Percentiles rank a stretch among this genome's conserved stretches.
These are phyloP conservation scores for Aspergillus candidus DNA, from an alignment of 2,329 filamentous ascomycete species.

Conservation along the genomic window DNA sequence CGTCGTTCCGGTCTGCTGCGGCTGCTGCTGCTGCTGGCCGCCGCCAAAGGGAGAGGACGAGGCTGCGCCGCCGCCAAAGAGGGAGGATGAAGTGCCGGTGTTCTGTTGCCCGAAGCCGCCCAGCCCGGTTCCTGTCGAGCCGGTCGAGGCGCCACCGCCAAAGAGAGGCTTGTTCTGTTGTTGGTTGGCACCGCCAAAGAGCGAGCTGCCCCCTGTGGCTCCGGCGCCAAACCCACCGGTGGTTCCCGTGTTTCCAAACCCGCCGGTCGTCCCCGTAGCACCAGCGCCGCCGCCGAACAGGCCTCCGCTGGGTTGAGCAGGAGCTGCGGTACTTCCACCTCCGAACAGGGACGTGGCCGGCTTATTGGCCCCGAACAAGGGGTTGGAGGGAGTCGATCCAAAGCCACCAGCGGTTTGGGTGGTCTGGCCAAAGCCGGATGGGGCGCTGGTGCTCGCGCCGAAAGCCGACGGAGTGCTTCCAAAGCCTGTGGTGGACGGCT, in stretches of 20 bases:
- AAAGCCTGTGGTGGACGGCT: conserved; percentile 36
- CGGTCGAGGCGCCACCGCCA: conserved; percentile 23
- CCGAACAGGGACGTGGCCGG: conserved; percentile 36
- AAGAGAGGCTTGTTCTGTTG: conserved; percentile 35
- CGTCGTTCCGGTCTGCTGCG: conserved; percentile 25
- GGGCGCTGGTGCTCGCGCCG: conserved; percentile 31
- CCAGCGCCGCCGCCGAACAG: conserved; percentile 31
- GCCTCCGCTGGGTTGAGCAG: conserved; percentile 25
- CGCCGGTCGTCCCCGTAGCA: conserved; percentile 29
- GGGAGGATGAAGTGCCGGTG: conserved; percentile 27
- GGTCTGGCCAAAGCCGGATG: conserved; percentile 41
- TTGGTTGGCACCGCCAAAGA: conserved; percentile 39
- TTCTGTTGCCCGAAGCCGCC: conserved; percentile 35
- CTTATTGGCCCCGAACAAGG: conserved; percentile 42
- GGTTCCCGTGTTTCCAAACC: conserved; percentile 24
- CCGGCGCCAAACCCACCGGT: conserved; percentile 25
- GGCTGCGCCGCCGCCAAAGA: conserved; percentile 35
- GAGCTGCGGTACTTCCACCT: conserved; percentile 20
- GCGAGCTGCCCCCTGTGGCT: conserved; percentile 23
- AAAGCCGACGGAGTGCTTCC: conserved; percentile 41
- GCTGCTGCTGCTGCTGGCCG: conserved; percentile 11
- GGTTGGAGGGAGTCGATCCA: conserved; percentile 28
- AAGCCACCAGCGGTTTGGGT: conserved; percentile 37
- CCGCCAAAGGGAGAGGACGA: conserved; percentile 42
- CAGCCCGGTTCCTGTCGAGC: conserved; percentile 28